Evolutionary conservation across 306 rosid genomes (phyloP).

Genomic region (Pyrus betulifolia): DNA sequence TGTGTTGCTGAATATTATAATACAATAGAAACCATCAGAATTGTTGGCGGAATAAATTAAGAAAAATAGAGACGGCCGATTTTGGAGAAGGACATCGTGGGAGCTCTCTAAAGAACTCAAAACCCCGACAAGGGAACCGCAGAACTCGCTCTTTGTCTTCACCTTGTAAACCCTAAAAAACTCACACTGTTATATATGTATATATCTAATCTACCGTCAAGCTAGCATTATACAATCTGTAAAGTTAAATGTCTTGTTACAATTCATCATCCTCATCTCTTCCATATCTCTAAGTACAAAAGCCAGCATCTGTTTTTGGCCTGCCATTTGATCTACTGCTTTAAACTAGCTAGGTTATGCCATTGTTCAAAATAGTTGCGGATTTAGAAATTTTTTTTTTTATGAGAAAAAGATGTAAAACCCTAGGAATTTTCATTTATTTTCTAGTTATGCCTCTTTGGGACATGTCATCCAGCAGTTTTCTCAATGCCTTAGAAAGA

Average conservation of each 20-base stretch:
- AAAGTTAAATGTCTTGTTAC: neutral
- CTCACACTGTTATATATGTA: neutral
- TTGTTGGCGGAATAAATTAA: constrained; percentile 20
- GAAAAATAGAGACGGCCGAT: constrained; percentile 33
- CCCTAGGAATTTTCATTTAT: neutral
- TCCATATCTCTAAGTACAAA: neutral
- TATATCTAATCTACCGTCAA: neutral
- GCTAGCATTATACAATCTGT: neutral
- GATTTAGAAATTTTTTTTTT: too few relatives aligned
- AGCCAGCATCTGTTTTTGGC: neutral
- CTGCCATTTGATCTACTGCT: neutral
- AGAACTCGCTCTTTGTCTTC: constrained; percentile 43
- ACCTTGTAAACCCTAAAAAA: neutral
- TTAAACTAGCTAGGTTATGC: neutral
- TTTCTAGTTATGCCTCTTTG: too few relatives aligned
- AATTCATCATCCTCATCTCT: neutral
- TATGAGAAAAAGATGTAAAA: too few relatives aligned
- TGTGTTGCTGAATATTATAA: constrained; percentile 32
- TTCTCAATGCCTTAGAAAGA: too few relatives aligned
- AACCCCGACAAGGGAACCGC: constrained; percentile 52
- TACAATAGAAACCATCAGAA: neutral
- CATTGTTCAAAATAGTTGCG: neutral
- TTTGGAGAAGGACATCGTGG: constrained; percentile 45
- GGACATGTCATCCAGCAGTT: too few relatives aligned
- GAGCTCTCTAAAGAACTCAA: constrained; percentile 20